Evolutionary conservation across 192 early-diverging fungal genomes (phyloP).

Genomic region (Podila clonocystis): DNA sequence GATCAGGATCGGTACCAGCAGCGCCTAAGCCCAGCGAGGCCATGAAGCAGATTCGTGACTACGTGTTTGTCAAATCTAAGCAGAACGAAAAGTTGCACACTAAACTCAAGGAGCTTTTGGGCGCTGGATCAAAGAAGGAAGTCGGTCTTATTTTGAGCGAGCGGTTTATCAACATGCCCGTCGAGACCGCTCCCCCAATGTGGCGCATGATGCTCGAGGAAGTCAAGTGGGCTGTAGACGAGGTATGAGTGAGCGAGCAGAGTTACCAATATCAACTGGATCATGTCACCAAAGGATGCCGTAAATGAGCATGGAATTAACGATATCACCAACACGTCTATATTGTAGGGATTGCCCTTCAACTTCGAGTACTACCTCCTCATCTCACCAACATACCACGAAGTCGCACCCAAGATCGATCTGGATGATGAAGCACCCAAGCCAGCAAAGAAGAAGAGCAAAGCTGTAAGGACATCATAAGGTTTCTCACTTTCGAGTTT

Average conservation of each 20-base stretch:
- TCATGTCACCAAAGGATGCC: background rate
- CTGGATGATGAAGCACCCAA: slow-evolving; percentile 62
- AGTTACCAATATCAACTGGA: no score
- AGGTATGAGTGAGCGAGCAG: slow-evolving; percentile 49
- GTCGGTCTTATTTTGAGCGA: slow-evolving; percentile 85
- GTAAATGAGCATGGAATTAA: background rate
- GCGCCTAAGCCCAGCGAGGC: slow-evolving; percentile 54
- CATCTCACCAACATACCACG: slow-evolving; percentile 83
- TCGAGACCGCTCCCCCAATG: slow-evolving; percentile 91
- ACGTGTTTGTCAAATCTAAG: slow-evolving; percentile 72
- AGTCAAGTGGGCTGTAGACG: slow-evolving; percentile 75
- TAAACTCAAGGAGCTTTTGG: slow-evolving; percentile 47
- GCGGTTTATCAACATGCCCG: slow-evolving; percentile 96
- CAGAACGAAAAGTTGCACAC: slow-evolving; percentile 50
- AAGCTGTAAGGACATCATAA: slow-evolving; percentile 40
- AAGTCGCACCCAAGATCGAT: slow-evolving; percentile 70
- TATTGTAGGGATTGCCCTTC: slow-evolving; percentile 69
- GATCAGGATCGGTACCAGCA: slow-evolving; percentile 6
- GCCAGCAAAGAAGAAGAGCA: slow-evolving; percentile 53
- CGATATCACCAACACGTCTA: background rate
- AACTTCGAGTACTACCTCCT: slow-evolving; percentile 86
- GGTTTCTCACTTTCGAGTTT: background rate
- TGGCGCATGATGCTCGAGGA: slow-evolving; percentile 90
- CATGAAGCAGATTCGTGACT: slow-evolving; percentile 64
- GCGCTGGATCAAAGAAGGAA: slow-evolving; percentile 34